Conservation (phyloP, 2,329 filamentous ascomycete genomes). For the Cordyceps javanica region DNA sequence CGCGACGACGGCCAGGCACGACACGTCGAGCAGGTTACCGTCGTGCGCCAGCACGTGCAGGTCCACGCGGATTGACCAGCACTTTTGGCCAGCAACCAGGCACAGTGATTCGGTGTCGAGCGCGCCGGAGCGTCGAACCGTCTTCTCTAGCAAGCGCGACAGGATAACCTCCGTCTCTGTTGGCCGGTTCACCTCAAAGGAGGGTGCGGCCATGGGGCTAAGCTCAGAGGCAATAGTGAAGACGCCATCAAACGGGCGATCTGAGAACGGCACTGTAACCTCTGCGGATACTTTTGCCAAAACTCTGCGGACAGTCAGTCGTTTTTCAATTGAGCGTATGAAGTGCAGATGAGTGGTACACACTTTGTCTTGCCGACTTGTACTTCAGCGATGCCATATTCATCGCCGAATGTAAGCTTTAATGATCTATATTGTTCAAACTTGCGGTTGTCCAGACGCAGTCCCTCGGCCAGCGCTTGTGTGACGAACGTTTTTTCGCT, state of each 20-base stretch:
- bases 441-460: conserved; percentile 77
- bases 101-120: conserved; percentile 95
- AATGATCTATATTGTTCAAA: conserved; percentile 76
- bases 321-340: conserved; percentile 7
- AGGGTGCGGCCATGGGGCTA: conserved; percentile 84
- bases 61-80: conserved; percentile 86
- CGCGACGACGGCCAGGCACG: conserved; percentile 81
- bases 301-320: conserved; percentile 48
- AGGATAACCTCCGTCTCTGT: conserved; percentile 81
- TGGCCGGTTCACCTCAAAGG: conserved; percentile 79
- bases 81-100: conserved; percentile 82
- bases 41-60: conserved; percentile 89
- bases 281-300: conserved; percentile 82
- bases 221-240: conserved; percentile 91
- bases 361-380: conserved; percentile 86
- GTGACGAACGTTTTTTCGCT: conserved; percentile 84
- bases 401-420: conserved; percentile 76
- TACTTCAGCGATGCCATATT: conserved; percentile 86
- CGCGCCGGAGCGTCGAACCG: conserved; percentile 83
- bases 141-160: conserved; percentile 86
- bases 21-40: conserved; percentile 79
- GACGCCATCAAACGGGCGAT: conserved; percentile 90
- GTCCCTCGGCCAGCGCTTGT: conserved; percentile 71
- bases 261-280: conserved; percentile 75
- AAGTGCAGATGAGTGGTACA: conserved; percentile 15